Evolutionary conservation across 2,329 filamentous ascomycete species (phyloP), one percentile per base, ranked within the genome.

Genomic region (Dactylellina sp.): DNA sequence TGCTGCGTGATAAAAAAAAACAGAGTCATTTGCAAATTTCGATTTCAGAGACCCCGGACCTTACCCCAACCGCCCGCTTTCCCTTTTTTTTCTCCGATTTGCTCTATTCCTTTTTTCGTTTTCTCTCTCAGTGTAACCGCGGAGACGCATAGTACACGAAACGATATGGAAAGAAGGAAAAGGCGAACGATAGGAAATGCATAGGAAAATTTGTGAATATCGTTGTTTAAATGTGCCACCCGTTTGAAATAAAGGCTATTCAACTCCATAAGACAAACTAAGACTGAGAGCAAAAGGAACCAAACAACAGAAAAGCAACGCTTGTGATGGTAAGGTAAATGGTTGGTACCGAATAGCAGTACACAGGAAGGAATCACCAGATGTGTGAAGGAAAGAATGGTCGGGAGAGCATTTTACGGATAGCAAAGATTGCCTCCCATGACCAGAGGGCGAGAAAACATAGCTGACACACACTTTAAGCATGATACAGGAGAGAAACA

Each of bases 361-460:
- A 42, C 39, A 42, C 14, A 4, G 62, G 42, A 20, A 65, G 35
- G 59, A 75, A 65, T 50, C 62, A 76, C 46, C n/a, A 49, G 53
- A 59, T 35, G 46, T 40, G 22, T 49, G 47, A 61, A 75, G 53
- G 59, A 75, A 64, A 53, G 63, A 60, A 75, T 44, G 49, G 49
- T 47, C 70, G 20, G 57, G 22, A 32, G 56, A 39, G 60, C 28
- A 32, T 32, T 5, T 32, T 32, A 39, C 22, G 50, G 57, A 18
- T 39, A 66, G 50, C n/a, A n/a, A 35, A 60, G 56, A 47, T 32
- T 28, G 47, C 39, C 12, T 39, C 55, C 46, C 49, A 44, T 40
- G 49, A 44, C 68, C 60, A 44, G 47, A 72, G 68, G 68, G 68
- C 68, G 68, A 72, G 68, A 72, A 72, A 72, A 72, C 68, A 72